Evolutionary conservation across 2,329 filamentous ascomycete species (phyloP).

Genomic region (Tolypocladium album): DNA sequence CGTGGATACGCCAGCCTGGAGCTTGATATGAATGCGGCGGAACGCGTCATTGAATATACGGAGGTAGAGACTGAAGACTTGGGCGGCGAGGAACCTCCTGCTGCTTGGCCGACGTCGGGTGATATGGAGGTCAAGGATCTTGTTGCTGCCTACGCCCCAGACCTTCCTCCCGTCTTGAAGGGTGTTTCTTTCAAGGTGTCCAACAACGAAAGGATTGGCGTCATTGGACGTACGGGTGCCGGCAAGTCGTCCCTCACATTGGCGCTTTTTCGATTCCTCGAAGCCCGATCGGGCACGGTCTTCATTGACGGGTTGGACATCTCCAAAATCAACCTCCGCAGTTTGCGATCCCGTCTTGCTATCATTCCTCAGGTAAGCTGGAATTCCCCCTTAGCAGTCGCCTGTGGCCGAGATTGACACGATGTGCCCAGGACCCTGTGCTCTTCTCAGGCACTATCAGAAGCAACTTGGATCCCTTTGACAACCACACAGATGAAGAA

Average conservation of each 20-base stretch:
- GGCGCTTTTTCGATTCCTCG: conserved; percentile 68
- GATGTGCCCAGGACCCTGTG: conserved; percentile 52
- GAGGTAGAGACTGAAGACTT: conserved; percentile 57
- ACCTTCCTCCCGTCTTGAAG: conserved; percentile 60
- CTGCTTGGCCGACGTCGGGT: conserved; percentile 67
- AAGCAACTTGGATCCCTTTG: conserved; percentile 68
- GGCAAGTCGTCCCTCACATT: conserved; percentile 69
- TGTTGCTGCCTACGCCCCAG: conserved; percentile 59
- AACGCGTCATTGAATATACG: conserved; percentile 66
- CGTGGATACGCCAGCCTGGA: conserved; percentile 61
- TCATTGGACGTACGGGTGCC: conserved; percentile 68
- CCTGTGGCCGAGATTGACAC: not conserved
- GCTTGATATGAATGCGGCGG: conserved; percentile 68
- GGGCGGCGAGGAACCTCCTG: conserved; percentile 49
- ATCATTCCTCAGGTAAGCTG: conserved; percentile 57
- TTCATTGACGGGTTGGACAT: conserved; percentile 66
- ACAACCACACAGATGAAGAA: conserved; percentile 56
- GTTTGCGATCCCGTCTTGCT: conserved; percentile 61
- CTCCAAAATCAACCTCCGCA: conserved; percentile 57
- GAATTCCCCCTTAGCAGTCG: too few species aligned
- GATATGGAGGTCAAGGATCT: conserved; percentile 63
- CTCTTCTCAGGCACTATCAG: conserved; percentile 72
- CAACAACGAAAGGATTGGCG: conserved; percentile 60
- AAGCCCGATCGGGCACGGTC: conserved; percentile 55
- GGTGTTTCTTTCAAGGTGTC: conserved; percentile 57